Evolutionary conservation across 2,329 filamentous ascomycete genomes (phyloP).

Genomic region (Domatiomyces globalis): DNA sequence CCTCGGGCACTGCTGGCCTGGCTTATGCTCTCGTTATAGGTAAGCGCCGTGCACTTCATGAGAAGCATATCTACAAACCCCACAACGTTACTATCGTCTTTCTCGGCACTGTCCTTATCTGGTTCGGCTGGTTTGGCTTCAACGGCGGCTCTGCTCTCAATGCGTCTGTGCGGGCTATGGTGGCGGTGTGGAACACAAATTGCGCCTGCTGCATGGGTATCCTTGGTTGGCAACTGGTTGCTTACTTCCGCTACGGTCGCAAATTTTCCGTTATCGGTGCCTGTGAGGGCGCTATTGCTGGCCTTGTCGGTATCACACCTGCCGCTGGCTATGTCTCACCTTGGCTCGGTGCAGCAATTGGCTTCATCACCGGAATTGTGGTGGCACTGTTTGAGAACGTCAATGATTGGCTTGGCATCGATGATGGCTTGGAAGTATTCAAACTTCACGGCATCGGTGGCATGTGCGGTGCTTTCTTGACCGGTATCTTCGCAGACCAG

Average conservation of each 20-base stretch:
- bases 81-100: slow-evolving; percentile 63
- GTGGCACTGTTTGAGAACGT: slow-evolving; percentile 37
- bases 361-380: slow-evolving; percentile 39
- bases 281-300: slow-evolving; percentile 44
- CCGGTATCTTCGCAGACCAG: slow-evolving; percentile 40
- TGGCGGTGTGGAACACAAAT: slow-evolving; percentile 45
- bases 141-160: slow-evolving; percentile 44
- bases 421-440: slow-evolving; percentile 46
- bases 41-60: slow-evolving; percentile 40
- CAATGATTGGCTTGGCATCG: slow-evolving; percentile 40
- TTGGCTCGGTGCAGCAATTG: slow-evolving; percentile 41
- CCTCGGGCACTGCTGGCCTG: slow-evolving; percentile 54
- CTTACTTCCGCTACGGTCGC: slow-evolving; percentile 38
- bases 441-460: slow-evolving; percentile 31
- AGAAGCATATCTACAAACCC: slow-evolving; percentile 32
- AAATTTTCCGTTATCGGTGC: slow-evolving; percentile 43
- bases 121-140: slow-evolving; percentile 43
- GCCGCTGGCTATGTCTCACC: slow-evolving; percentile 40
- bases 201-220: slow-evolving; percentile 40
- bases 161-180: slow-evolving; percentile 39
- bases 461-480: slow-evolving; percentile 43
- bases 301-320: slow-evolving; percentile 44
- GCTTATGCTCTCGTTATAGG: slow-evolving; percentile 61
- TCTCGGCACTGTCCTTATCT: slow-evolving; percentile 45
- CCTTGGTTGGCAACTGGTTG: slow-evolving; percentile 41